Evolutionary conservation across 257 asterid species (phyloP), one percentile per base, ranked within the genome.

Genomic region (Ajuga chamaepitys): DNA sequence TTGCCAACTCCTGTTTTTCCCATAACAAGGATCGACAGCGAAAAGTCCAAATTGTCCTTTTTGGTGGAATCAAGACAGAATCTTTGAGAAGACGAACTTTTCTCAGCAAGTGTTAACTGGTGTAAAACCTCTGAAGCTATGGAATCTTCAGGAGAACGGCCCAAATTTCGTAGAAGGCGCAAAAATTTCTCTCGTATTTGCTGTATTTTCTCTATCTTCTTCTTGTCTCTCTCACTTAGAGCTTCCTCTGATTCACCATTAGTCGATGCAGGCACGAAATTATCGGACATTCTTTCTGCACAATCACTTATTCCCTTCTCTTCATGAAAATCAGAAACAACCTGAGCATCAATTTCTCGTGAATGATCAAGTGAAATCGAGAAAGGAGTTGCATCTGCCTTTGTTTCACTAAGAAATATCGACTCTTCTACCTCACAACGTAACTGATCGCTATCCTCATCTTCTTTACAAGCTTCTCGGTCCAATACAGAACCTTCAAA

Each of bases 1-100:
- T 91, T 91, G 50, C 98, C 98, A 71, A 88, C 96, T 60, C 98
- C 98, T 16, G 95, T 80, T 81, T 86, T 91, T 13, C 98, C 98
- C 40, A 91, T 83, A 66, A 91, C 91, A 52, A 88, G 74, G 65
- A 88, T 66, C 70, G 74, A 78, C 44, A 91, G 53, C 9, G 83
- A 70, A 55, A 78, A 76, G 34, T 68, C 70, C 58, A 51, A 58
- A 52, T 69, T 59, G 28, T 67, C 65, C 73, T 61, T 73, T 70
- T 69, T 67, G 47, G 78, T 71, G 7, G 70, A 72, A 14, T 80
- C 88, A 32, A 73, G 71, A 77, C 52, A 55, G 28, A 62, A 71
- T 58, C 38, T 67, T 54, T 44, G 77, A 9, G 81, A 59, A 42
- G 75, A 35, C 18, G 66, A 58, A 44, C 72, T 66, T 21, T 74